A percentile compares a stretch with the other conserved stretches of the same genome.
These are phyloP conservation scores for Nannochloropsis oceanica DNA, from an alignment of 108 stramenopile genomes.

Conservation along the genomic window DNA sequence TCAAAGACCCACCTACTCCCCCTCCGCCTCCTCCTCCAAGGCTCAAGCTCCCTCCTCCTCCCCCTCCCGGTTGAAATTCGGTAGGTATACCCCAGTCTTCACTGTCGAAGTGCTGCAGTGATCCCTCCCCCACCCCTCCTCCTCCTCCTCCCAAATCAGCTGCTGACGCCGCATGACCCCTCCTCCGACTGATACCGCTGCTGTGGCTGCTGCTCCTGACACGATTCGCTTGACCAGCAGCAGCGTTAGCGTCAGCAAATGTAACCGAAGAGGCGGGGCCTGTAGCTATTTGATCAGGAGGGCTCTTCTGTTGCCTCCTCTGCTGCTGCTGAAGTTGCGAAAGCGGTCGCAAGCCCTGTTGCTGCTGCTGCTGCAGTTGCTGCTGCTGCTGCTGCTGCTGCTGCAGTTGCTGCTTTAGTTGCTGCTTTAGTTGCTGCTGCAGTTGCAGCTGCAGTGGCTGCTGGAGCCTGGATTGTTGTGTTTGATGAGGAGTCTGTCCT, in stretches of 20 bases:
- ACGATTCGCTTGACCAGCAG: neutral
- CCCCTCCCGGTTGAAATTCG: neutral
- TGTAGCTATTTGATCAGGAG: neutral
- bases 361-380: neutral
- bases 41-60: neutral
- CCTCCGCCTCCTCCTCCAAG: neutral
- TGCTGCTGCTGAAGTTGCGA: too few species aligned
- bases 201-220: neutral
- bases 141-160: neutral
- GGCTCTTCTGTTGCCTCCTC: neutral
- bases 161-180: neutral
- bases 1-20: neutral
- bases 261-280: neutral
- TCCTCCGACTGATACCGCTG: neutral
- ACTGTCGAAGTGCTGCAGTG: neutral
- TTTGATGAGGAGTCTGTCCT: too few species aligned
- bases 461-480: too few species aligned
- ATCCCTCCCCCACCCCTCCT: too few species aligned
- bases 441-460: too few species aligned
- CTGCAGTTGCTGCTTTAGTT: neutral
- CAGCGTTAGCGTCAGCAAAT: neutral
- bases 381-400: neutral
- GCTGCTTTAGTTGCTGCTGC: neutral
- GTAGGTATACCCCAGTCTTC: neutral
- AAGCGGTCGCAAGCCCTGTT: too few species aligned